Conservation (phyloP, 345 rosid species). For the Abelmoschus esculentus region DNA sequence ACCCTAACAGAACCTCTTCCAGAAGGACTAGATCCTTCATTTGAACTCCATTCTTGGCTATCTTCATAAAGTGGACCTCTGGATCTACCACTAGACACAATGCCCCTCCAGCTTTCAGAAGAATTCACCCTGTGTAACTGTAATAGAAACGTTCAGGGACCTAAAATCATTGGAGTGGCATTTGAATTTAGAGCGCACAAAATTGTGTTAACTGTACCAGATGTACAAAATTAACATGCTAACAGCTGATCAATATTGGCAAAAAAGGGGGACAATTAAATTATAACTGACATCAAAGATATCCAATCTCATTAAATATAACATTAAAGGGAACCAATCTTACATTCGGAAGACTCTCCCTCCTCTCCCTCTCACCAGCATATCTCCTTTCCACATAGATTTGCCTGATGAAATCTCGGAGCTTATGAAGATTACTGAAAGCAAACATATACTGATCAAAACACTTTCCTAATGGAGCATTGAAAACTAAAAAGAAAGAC, state of each 20-base stretch:
- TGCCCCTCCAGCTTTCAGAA: constrained; percentile 30
- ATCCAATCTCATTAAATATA: not conserved
- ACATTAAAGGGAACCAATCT: constrained; percentile 37
- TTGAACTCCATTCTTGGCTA: constrained; percentile 20
- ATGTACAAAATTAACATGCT: not conserved
- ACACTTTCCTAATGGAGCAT: constrained; percentile 10
- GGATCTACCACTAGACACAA: constrained; percentile 27
- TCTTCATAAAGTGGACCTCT: constrained; percentile 38
- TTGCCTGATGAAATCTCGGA: constrained; percentile 73
- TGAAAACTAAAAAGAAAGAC: not conserved
- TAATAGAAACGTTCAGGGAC: constrained; percentile 9
- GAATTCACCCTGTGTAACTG: constrained; percentile 44
- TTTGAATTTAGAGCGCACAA: not conserved
- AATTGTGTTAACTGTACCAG: not conserved
- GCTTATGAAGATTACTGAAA: constrained; percentile 62
- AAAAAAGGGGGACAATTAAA: not conserved
- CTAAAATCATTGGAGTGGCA: not conserved
- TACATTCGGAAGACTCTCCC: constrained; percentile 34
- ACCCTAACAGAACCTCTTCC: constrained; percentile 40
- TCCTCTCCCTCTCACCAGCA: constrained; percentile 47
- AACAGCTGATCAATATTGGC: too few species aligned
- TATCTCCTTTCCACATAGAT: constrained; percentile 76
- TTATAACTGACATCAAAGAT: too few species aligned
- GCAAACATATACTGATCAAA: constrained; percentile 21
- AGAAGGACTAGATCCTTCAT: constrained; percentile 26